These are phyloP conservation scores for Cyberlindnera suaveolens DNA, from an alignment of 805 yeast species.

Conservation along the genomic window DNA sequence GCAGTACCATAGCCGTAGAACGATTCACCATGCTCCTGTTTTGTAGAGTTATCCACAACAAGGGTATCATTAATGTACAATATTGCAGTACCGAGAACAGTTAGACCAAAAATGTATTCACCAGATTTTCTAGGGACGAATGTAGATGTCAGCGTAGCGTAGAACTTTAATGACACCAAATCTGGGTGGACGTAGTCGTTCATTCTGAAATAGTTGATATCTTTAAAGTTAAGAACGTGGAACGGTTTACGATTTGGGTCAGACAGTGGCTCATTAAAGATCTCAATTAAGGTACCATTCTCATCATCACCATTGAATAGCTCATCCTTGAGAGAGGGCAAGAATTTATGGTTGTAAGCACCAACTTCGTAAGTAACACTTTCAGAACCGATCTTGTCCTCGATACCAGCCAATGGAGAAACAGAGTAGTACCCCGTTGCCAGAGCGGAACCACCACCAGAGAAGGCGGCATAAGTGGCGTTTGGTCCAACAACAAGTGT, in stretches of 20 bases:
- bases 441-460: conserved; percentile 63
- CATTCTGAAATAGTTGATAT: conserved; percentile 20
- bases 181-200: conserved; percentile 19
- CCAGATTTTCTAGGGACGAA: conserved; percentile 41
- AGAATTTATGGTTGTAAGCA: conserved; percentile 27
- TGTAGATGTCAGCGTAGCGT: conserved; percentile 37
- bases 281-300: conserved; percentile 21
- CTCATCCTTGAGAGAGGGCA: conserved; percentile 25
- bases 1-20: conserved; percentile 49
- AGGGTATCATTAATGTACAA: conserved; percentile 44
- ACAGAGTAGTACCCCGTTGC: conserved; percentile 41
- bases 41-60: conserved; percentile 46
- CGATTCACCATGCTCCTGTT: conserved; percentile 43
- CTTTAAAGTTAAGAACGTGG: conserved; percentile 20
- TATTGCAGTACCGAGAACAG: conserved; percentile 48
- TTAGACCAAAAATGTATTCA: conserved; percentile 43
- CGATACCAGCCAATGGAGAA: conserved; percentile 43
- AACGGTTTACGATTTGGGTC: conserved; percentile 23
- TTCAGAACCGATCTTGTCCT: conserved; percentile 18
- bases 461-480: conserved; percentile 41
- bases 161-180: conserved; percentile 27
- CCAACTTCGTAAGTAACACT: conserved; percentile 27
- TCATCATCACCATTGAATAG: conserved; percentile 6
- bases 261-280: conserved; percentile 18
- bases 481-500: conserved; percentile 57